Conservation (phyloP, 768 basidiomycete species). For the Suillus clintonianus region DNA sequence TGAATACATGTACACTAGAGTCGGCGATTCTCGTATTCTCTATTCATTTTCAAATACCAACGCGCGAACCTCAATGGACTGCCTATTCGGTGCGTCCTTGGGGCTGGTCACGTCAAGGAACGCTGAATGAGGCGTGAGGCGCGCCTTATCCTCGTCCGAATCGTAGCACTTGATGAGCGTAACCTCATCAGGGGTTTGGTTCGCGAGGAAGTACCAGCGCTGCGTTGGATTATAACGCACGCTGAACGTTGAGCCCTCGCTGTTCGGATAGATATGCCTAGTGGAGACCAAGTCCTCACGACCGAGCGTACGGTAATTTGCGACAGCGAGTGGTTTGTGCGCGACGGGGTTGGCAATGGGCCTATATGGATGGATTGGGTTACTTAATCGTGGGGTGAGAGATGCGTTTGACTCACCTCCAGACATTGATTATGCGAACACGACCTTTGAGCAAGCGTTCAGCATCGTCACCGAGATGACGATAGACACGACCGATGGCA, state of each 20-base stretch:
- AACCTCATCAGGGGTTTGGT: slow-evolving; percentile 44
- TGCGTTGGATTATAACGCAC: slow-evolving; percentile 39
- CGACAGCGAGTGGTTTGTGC: slow-evolving; percentile 43
- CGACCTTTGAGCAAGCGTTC: slow-evolving; percentile 42
- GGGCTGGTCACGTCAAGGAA: slow-evolving; percentile 40
- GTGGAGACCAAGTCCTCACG: slow-evolving; percentile 39
- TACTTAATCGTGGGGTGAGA: background rate
- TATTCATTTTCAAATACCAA: slow-evolving; percentile 48
- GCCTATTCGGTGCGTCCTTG: slow-evolving; percentile 36
- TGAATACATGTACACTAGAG: background rate
- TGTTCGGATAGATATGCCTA: slow-evolving; percentile 36
- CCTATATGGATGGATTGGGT: slow-evolving; percentile 11
- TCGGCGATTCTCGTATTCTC: background rate
- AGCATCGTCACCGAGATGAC: slow-evolving; percentile 42
- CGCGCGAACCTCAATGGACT: slow-evolving; percentile 46
- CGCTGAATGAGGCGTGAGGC: slow-evolving; percentile 45
- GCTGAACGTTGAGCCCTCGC: slow-evolving; percentile 36
- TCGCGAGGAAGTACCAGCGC: slow-evolving; percentile 41
- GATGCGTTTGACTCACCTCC: slow-evolving; percentile 31
- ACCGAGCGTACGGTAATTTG: slow-evolving; percentile 42
- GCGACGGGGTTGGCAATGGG: slow-evolving; percentile 41
- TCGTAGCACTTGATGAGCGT: slow-evolving; percentile 48
- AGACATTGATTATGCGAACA: slow-evolving; percentile 48
- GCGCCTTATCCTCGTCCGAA: slow-evolving; percentile 40
- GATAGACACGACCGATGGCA: slow-evolving; percentile 37